These are phyloP conservation scores for Fusarium vanettenii DNA, from an alignment of 2,329 filamentous ascomycete species.

Conservation along the genomic window DNA sequence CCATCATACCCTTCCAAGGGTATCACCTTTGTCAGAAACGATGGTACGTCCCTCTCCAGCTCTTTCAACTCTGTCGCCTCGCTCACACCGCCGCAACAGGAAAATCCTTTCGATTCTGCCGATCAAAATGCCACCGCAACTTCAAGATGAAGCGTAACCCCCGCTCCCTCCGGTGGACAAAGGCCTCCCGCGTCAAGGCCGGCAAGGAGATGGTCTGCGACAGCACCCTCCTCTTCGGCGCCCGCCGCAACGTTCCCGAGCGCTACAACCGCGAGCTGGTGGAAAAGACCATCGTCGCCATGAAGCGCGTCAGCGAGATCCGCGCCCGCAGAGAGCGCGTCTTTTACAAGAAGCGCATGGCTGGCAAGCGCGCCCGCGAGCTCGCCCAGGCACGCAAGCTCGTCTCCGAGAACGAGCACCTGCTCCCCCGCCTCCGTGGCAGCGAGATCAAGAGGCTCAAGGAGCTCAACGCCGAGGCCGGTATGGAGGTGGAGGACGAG, in stretches of 20 bases:
- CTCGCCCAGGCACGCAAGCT: constrained; percentile 85
- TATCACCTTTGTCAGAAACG: background rate
- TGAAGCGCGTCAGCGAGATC: constrained; percentile 91
- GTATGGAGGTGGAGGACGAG: background rate
- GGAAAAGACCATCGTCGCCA: constrained; percentile 87
- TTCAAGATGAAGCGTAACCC: constrained; percentile 99
- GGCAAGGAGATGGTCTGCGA: constrained; percentile 94
- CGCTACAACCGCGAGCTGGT: constrained; percentile 96
- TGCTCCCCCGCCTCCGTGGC: constrained; percentile 80
- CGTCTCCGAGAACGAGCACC: constrained; percentile 90
- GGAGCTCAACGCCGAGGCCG: background rate
- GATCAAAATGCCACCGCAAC: background rate
- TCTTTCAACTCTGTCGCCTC: background rate
- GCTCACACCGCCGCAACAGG: constrained; percentile 12
- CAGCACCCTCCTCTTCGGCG: constrained; percentile 90
- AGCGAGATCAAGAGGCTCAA: constrained; percentile 59
- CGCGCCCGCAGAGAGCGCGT: constrained; percentile 83
- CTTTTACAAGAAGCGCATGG: constrained; percentile 95
- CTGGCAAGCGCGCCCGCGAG: constrained; percentile 87
- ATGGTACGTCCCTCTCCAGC: background rate
- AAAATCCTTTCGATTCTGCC: background rate
- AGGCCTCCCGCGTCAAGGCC: constrained; percentile 83
- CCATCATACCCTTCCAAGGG: background rate
- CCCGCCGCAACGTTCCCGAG: constrained; percentile 91
- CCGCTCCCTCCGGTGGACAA: constrained; percentile 96